phyloP scores from a whole-genome alignment of 345 rosid genomes.

The Erysimum cheiranthoides region DNA sequence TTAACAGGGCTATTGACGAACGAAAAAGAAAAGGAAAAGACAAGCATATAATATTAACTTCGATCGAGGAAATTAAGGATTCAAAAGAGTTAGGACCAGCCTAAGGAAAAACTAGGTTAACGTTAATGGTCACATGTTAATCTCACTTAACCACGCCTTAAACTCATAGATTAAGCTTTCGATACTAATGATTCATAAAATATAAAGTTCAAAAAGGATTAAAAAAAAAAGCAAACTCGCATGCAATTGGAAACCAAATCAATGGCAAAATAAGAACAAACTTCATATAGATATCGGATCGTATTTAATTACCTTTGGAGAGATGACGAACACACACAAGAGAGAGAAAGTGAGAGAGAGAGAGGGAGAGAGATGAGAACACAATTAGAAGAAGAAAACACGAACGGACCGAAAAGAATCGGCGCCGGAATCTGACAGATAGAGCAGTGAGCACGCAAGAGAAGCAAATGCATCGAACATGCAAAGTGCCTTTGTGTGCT shows the following conservation, averaged over 20 bases:
- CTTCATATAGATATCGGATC: not conserved
- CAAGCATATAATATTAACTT: constrained; percentile 27
- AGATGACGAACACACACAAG: constrained; percentile 24
- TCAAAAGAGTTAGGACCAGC: constrained; percentile 54
- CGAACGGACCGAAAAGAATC: constrained; percentile 45
- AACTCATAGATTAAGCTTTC: constrained; percentile 43
- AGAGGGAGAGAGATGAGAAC: constrained; percentile 1
- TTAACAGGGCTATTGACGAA: not conserved
- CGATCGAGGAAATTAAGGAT: constrained; percentile 31
- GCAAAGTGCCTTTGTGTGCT: constrained; percentile 91
- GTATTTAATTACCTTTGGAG: constrained; percentile 14
- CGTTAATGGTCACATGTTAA: constrained; percentile 63
- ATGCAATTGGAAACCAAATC: constrained; percentile 32
- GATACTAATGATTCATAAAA: constrained; percentile 46
- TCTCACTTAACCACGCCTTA: constrained; percentile 57
- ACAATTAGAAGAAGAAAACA: constrained; percentile 37
- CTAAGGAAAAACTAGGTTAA: constrained; percentile 47
- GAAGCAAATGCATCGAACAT: constrained; percentile 62
- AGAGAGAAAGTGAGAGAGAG: not conserved
- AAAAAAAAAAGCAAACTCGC: constrained; percentile 21
- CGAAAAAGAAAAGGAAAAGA: not conserved
- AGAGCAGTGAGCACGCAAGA: constrained; percentile 97
- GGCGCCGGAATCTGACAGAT: constrained; percentile 84
- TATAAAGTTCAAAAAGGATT: constrained; percentile 32
- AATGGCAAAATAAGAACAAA: constrained; percentile 15